Percentiles rank a stretch among this genome's conserved stretches.
phyloP scores from a whole-genome alignment of 495 filamentous ascomycete species.

The Margaritispora aquatica region DNA sequence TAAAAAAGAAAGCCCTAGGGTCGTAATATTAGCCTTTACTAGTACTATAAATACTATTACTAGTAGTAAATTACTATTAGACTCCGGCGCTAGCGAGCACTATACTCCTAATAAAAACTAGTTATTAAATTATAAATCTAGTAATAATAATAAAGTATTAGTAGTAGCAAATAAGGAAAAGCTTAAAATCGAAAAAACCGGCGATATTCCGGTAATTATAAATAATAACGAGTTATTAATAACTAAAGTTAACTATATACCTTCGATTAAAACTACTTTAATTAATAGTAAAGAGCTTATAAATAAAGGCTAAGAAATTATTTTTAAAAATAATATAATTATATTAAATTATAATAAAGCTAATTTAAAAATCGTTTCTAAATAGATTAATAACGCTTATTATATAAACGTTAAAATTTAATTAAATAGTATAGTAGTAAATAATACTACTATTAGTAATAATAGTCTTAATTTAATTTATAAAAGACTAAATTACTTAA shows the following conservation, averaged over 20 bases:
- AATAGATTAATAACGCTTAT: slow-evolving; percentile 6
- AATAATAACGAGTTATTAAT: slow-evolving; percentile 11
- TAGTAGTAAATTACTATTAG: slow-evolving; percentile 5
- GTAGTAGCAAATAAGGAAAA: neutral
- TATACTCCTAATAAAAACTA: slow-evolving; percentile 10
- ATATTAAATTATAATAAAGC: neutral
- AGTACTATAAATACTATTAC: neutral
- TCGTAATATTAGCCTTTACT: neutral
- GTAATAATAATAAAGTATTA: slow-evolving; percentile 3
- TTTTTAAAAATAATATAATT: slow-evolving; percentile 4
- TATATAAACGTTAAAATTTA: slow-evolving; percentile 8
- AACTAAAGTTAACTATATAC: slow-evolving; percentile 7
- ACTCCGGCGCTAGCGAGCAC: slow-evolving; percentile 4
- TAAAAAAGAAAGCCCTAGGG: neutral
- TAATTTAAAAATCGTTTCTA: slow-evolving; percentile 2
- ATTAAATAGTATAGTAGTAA: slow-evolving; percentile 1
- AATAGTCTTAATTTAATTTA: slow-evolving; percentile 7
- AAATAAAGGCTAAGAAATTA: slow-evolving; percentile 6
- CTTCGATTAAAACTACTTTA: slow-evolving; percentile 9
- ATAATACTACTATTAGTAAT: slow-evolving; percentile 1
- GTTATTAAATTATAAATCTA: slow-evolving; percentile 8
- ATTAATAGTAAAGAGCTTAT: slow-evolving; percentile 3
- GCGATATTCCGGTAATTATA: slow-evolving; percentile 7
- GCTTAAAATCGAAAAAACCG: slow-evolving; percentile 1
- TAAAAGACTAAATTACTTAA: slow-evolving; percentile 10